Evolutionary conservation across 768 basidiomycete genomes (phyloP), one percentile per base, ranked within the genome.

Genomic region (Rossbeevera mucosa): DNA sequence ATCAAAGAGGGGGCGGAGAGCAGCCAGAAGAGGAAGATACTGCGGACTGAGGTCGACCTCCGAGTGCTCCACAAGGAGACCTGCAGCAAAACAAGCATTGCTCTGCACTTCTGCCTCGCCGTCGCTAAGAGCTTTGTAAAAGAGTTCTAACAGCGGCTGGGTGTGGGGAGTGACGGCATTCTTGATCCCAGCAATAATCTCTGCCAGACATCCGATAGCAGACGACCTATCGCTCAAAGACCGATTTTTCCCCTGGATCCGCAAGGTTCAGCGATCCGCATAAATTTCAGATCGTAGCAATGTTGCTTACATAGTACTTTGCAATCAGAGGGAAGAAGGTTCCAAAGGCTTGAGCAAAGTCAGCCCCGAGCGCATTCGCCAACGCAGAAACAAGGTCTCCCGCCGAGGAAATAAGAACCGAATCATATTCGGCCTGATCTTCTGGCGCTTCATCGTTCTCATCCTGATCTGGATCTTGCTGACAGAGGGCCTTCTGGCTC

Each of bases 351-450:
- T 79, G 80, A 11, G 80, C 77, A 63, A 98, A 99, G 68, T 90
- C 90, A 20, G 79, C 56, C 5, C 94, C 94, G n/a, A 95, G 80
- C 7, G 83, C 88, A 53, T 80, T 83, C 28, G 94, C 91, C 57
- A 99, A 74, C 2, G 91, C 80, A 49, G 93, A 85, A 53, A 97
- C 94, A 50, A 99, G 86, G 66, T 99, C 96, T 38, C 88, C 88
- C 24, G 95, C 95, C 22, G 94, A 86, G 24, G 91, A 90, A 64
- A 98, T 89, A 52, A 99, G 79, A 50, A 96, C 90, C 4, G 94
- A 91, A 67, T 99, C 96, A 67, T 93, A 95, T 73, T 99, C 96
- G 1, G 94, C 94, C 63, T 88, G 86, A 57, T 91, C 91, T 66
- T 91, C 90, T 7, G 85, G 86, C 22, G 86, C 87, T 60, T 91